Percentiles rank a stretch among this genome's conserved stretches.
These are phyloP conservation scores for Pichia eremophila DNA, from an alignment of 805 yeast genomes.

Conservation along the genomic window DNA sequence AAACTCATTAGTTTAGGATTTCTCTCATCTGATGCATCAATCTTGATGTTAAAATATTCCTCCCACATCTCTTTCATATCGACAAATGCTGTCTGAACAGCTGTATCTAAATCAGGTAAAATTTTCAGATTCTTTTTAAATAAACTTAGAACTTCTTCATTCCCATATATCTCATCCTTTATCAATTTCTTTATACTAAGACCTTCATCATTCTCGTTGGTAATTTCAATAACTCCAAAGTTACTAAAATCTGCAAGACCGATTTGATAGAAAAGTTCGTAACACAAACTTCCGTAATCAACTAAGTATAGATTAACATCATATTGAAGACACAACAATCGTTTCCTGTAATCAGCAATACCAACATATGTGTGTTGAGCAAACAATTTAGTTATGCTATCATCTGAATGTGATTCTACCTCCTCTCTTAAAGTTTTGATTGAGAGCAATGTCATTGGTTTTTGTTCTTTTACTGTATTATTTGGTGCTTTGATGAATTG, in stretches of 20 bases:
- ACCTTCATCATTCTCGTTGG: slow-evolving; percentile 9
- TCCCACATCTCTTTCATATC: slow-evolving; percentile 66
- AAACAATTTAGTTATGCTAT: slow-evolving; percentile 57
- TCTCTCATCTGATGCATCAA: slow-evolving; percentile 27
- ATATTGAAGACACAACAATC: slow-evolving; percentile 78
- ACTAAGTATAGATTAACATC: slow-evolving; percentile 70
- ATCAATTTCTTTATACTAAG: slow-evolving; percentile 31
- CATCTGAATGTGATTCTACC: slow-evolving; percentile 37
- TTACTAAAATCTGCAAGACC: slow-evolving; percentile 72
- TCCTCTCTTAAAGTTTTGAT: slow-evolving; percentile 44
- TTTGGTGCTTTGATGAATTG: slow-evolving; percentile 19
- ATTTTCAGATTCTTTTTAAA: not conserved
- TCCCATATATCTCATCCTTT: slow-evolving; percentile 25
- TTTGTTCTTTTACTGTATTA: not conserved
- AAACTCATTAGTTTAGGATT: slow-evolving; percentile 36
- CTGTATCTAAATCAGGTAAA: slow-evolving; percentile 10
- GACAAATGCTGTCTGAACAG: slow-evolving; percentile 8
- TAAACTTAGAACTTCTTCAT: slow-evolving; percentile 9
- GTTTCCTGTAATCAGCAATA: slow-evolving; percentile 56
- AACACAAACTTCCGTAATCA: slow-evolving; percentile 65
- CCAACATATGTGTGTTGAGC: slow-evolving; percentile 72
- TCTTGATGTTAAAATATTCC: slow-evolving; percentile 63
- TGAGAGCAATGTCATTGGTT: slow-evolving; percentile 6
- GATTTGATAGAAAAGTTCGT: slow-evolving; percentile 72
- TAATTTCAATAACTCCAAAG: slow-evolving; percentile 52